A percentile compares a stretch with the other conserved stretches of the same genome.
Conservation (phyloP, 805 yeast species). For the Wickerhamomyces rabaulensis region DNA sequence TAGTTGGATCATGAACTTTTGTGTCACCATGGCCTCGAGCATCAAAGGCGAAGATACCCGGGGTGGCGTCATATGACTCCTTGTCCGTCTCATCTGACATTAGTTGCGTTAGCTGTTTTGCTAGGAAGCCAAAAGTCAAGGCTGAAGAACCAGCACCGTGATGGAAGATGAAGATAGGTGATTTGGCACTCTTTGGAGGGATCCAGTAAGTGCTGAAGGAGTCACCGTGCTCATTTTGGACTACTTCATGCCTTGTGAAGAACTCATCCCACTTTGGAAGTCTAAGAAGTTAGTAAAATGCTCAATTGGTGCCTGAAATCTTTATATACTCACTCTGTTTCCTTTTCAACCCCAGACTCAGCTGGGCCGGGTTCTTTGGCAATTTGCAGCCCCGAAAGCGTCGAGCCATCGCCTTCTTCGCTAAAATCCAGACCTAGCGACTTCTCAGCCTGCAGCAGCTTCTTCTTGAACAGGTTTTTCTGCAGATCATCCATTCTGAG, state of each 20-base stretch:
- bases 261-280: conserved; percentile 27
- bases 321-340: background rate
- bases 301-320: background rate
- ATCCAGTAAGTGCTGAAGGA: conserved; percentile 52
- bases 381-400: background rate
- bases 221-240: conserved; percentile 19
- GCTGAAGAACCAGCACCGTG: conserved; percentile 97
- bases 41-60: conserved; percentile 72
- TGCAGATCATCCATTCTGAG: conserved; percentile 11
- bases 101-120: conserved; percentile 27
- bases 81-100: conserved; percentile 14
- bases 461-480: conserved; percentile 9
- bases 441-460: conserved; percentile 7
- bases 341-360: background rate
- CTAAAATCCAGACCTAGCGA: conserved; percentile 4
- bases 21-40: conserved; percentile 81
- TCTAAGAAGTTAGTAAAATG: background rate
- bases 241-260: conserved; percentile 27
- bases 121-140: conserved; percentile 62
- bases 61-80: conserved; percentile 28
- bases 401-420: conserved; percentile 1
- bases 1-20: conserved; percentile 21
- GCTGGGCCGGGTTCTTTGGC: background rate
- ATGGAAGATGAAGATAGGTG: conserved; percentile 67
- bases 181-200: conserved; percentile 37